These are phyloP conservation scores for Elasticomyces elasticus DNA, from an alignment of 495 filamentous ascomycete genomes.

Conservation along the genomic window DNA sequence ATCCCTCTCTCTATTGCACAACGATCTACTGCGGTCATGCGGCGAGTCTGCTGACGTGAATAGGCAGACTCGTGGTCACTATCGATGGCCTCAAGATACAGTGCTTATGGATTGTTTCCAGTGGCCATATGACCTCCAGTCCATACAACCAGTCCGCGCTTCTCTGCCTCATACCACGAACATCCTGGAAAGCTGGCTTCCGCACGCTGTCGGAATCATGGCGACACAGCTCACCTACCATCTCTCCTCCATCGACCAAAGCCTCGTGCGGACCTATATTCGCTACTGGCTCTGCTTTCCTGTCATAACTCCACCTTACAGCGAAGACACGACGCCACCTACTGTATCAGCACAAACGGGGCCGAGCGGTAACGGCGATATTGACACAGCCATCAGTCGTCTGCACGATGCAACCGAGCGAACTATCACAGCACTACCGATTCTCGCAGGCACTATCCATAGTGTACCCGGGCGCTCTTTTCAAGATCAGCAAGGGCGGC, in stretches of 20 bases:
- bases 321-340: no score
- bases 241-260: constrained; percentile 1
- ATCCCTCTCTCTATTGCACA: no score
- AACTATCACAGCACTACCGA: not conserved
- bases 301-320: no score
- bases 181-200: not conserved
- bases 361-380: not conserved
- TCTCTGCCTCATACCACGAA: no score
- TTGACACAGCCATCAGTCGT: not conserved
- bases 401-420: not conserved
- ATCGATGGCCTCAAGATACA: not conserved
- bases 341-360: no score
- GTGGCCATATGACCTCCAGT: not conserved
- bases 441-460: constrained; percentile 4
- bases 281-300: constrained; percentile 7
- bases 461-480: not conserved
- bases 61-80: no score
- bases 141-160: no score
- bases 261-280: not conserved
- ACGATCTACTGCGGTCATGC: not conserved
- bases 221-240: constrained; percentile 1
- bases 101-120: not conserved
- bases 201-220: not conserved
- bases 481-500: not conserved
- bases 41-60: no score